phyloP scores from a whole-genome alignment of 345 rosid genomes.

The Linum tenue region DNA sequence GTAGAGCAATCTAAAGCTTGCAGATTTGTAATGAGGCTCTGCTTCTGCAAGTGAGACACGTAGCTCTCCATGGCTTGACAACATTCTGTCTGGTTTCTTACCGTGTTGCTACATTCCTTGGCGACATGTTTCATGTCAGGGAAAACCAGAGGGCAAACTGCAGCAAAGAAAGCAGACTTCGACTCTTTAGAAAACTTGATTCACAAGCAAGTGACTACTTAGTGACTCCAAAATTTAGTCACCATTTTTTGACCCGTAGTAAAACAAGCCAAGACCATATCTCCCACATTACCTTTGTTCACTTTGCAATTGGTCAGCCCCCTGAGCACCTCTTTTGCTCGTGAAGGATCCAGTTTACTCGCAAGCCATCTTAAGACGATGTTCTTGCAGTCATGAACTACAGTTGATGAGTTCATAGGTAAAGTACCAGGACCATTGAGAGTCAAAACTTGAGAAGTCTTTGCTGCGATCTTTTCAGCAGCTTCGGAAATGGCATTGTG shows the following conservation, averaged over 20 bases:
- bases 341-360: constrained; percentile 54
- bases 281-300: constrained; percentile 52
- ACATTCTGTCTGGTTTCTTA: constrained; percentile 53
- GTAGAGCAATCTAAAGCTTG: constrained; percentile 91
- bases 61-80: constrained; percentile 76
- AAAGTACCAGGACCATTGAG: constrained; percentile 24
- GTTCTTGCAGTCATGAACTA: constrained; percentile 59
- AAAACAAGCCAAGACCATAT: background rate
- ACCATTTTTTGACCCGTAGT: background rate
- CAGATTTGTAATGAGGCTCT: constrained; percentile 82
- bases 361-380: constrained; percentile 82
- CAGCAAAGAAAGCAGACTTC: constrained; percentile 9
- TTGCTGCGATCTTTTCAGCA: constrained; percentile 52
- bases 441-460: constrained; percentile 39
- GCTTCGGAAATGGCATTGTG: constrained; percentile 79
- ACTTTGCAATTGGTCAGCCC: constrained; percentile 78
- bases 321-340: constrained; percentile 69
- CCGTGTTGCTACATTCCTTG: constrained; percentile 47
- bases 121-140: constrained; percentile 61
- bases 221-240: too few relatives aligned
- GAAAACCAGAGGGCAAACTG: constrained; percentile 89
- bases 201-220: too few relatives aligned
- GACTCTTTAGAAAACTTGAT: too few relatives aligned
- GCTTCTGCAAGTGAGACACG: constrained; percentile 87
- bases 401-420: constrained; percentile 43